These are phyloP conservation scores for Phlebiopsis gigantea DNA, from an alignment of 768 basidiomycete species.

Conservation along the genomic window DNA sequence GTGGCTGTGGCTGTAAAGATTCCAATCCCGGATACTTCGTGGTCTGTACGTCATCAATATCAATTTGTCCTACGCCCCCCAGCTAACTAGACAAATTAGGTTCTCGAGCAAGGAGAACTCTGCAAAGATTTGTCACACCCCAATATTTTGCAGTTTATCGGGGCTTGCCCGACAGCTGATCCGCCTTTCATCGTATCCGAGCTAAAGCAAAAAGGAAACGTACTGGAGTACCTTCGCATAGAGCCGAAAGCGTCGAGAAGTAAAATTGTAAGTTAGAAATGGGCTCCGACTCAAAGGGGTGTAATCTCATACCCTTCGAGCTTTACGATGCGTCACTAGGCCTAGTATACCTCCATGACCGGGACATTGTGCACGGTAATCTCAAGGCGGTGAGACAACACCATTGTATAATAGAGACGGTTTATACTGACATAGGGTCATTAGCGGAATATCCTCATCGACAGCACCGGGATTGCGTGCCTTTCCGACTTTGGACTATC, in stretches of 20 bases:
- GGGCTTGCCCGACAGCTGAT: background rate
- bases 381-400: constrained; percentile 21
- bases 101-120: constrained; percentile 10
- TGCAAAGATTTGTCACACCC: constrained; percentile 16
- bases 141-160: constrained; percentile 14
- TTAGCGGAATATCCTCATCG: constrained; percentile 18
- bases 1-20: constrained; percentile 5
- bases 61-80: background rate
- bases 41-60: background rate
- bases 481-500: constrained; percentile 24
- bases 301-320: constrained; percentile 7
- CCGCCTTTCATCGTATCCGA: constrained; percentile 13
- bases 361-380: constrained; percentile 21
- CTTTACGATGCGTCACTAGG: constrained; percentile 16
- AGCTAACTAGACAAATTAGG: background rate
- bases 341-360: constrained; percentile 19
- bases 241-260: constrained; percentile 10
- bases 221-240: constrained; percentile 5
- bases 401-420: too few relatives aligned
- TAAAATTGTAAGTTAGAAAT: constrained; percentile 12
- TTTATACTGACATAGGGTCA: too few relatives aligned
- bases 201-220: constrained; percentile 11
- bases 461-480: constrained; percentile 13
- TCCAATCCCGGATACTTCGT: background rate
- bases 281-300: background rate